Base-by-base conservation (phyloP, 257 asterid species). In the Rubia yunnanensis region DNA sequence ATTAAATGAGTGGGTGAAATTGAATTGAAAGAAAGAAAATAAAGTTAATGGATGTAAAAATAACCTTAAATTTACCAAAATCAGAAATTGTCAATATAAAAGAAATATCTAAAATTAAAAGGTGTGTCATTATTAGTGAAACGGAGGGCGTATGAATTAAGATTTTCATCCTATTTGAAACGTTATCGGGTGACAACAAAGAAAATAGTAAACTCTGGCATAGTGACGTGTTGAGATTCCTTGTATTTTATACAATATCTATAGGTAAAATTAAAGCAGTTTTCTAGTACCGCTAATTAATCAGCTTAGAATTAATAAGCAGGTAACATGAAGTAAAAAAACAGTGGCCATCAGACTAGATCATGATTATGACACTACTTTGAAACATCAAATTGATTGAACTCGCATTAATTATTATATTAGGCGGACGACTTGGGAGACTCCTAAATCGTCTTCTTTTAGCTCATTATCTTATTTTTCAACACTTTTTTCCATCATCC, bases 121-220 rank as follows among this genome's bases (percentile, higher is more conserved):
- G n/a, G n/a, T n/a, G n/a, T n/a, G n/a, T n/a, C n/a, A n/a, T n/a
- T n/a, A n/a, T n/a, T n/a, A n/a, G n/a, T n/a, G n/a, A n/a, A n/a
- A n/a, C n/a, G n/a, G n/a, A n/a, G n/a, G n/a, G n/a, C n/a, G n/a
- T n/a, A 14, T 39, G 5, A 41, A 41, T 41, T 41, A 41, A 41
- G 49, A 13, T 41, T 41, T 5, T 41, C 14, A 2, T 41, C 49
- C 49, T 41, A 41, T 41, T 41, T 41, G 49, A 13, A 14, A 41
- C 49, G 49, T 13, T 41, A 44, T 14, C 1, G 20, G 50, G 20
- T 14, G 26, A 14, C 55, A n/a, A 17, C 55, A 49, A 18, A n/a
- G 13, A 11, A 26, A 52, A 65, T 65, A 60, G 72, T 65, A 70
- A 70, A 66, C 73, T 11, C 46, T 61, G 17, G 5, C 72, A 75